Conservation (phyloP, 2,329 filamentous ascomycete species). For the Aspergillus carbonarius region DNA sequence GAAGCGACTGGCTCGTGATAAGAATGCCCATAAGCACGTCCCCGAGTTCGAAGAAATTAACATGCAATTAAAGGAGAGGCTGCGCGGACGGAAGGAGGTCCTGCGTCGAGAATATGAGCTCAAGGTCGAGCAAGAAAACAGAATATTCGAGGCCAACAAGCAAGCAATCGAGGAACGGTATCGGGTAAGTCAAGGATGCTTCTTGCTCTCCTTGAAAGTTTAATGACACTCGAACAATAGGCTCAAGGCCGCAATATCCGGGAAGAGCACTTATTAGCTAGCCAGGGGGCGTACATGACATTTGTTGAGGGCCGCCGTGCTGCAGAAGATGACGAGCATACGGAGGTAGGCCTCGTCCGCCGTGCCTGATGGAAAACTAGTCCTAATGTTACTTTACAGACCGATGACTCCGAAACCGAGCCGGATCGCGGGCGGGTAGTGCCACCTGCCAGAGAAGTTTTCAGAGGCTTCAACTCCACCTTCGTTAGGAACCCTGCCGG, state of each 20-base stretch:
- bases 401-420: constrained; percentile 34
- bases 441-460: constrained; percentile 25
- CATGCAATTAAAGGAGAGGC: constrained; percentile 29
- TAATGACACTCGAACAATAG: neutral
- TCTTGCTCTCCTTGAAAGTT: neutral
- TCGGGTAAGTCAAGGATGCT: constrained; percentile 23
- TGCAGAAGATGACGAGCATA: constrained; percentile 44
- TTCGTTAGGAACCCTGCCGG: constrained; percentile 35
- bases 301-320: constrained; percentile 40
- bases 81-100: constrained; percentile 28
- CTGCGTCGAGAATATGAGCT: constrained; percentile 36
- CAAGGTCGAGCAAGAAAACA: constrained; percentile 31
- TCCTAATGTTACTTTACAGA: constrained; percentile 21
- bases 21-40: constrained; percentile 41
- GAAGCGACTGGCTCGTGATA: constrained; percentile 39
- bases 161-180: constrained; percentile 35
- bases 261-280: constrained; percentile 42
- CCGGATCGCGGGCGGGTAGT: constrained; percentile 25
- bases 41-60: constrained; percentile 41
- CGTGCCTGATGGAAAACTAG: neutral
- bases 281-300: constrained; percentile 41
- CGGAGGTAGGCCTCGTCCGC: constrained; percentile 29
- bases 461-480: constrained; percentile 38
- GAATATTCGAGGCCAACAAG: constrained; percentile 31
- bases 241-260: constrained; percentile 24